Conservation (phyloP, 257 asterid genomes). For the Echium plantagineum region DNA sequence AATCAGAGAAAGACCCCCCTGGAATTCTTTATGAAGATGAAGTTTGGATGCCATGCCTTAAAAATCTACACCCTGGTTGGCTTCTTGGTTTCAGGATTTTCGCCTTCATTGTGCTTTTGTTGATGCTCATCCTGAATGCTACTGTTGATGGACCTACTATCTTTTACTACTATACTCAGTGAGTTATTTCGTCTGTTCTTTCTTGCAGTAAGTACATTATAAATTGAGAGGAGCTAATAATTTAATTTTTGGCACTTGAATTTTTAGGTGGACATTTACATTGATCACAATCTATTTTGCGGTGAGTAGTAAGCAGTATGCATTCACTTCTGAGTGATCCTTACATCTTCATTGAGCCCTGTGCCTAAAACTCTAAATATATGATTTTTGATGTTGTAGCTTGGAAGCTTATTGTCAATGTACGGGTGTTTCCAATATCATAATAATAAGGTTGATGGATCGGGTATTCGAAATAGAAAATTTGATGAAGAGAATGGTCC, state of each 20-base stretch:
- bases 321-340: neutral
- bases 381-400: conserved; percentile 23
- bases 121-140: conserved; percentile 61
- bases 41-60: conserved; percentile 81
- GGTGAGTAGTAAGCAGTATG: conserved; percentile 29
- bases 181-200: conserved; percentile 17
- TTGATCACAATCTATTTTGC: conserved; percentile 72
- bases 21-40: conserved; percentile 63
- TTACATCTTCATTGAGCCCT: neutral
- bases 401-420: conserved; percentile 72
- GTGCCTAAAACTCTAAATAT: neutral
- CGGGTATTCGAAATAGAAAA: neutral
- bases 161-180: conserved; percentile 88
- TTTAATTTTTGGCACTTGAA: neutral
- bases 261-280: conserved; percentile 81
- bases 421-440: conserved; percentile 49
- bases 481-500: neutral
- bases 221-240: conserved; percentile 1
- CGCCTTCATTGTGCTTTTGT: conserved; percentile 63
- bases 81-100: conserved; percentile 55
- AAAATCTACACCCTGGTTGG: conserved; percentile 73
- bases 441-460: conserved; percentile 16
- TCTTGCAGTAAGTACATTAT: neutral
- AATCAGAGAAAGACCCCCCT: conserved; percentile 22
- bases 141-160: conserved; percentile 59